phyloP scores from a whole-genome alignment of 148 eudicot genomes.

The Camellia granthamiana region DNA sequence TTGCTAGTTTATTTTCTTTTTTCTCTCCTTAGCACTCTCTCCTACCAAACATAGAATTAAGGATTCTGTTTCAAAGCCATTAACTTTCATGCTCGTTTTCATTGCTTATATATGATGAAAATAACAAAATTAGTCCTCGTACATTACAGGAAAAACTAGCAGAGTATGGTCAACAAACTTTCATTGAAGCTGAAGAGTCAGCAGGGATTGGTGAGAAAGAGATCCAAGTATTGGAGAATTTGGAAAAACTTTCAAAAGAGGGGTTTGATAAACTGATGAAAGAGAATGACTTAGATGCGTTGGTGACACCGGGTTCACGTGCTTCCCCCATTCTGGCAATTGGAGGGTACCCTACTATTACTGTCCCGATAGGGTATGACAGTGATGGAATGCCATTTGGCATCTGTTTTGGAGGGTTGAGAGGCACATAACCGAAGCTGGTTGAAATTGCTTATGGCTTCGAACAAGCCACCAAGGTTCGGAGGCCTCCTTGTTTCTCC shows the following conservation, averaged over 20 bases:
- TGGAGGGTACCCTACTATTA: slow-evolving; percentile 47
- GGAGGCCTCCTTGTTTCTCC: slow-evolving; percentile 30
- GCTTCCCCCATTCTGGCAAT: slow-evolving; percentile 31
- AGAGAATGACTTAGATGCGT: slow-evolving; percentile 29
- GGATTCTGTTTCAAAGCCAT: no score
- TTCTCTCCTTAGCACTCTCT: no score
- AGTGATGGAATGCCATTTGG: slow-evolving; percentile 39
- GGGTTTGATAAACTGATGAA: slow-evolving; percentile 42
- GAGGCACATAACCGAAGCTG: slow-evolving; percentile 31
- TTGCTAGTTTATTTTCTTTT: no score
- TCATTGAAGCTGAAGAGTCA: slow-evolving; percentile 27
- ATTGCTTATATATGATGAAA: background rate
- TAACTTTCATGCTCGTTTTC: no score
- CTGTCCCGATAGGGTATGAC: slow-evolving; percentile 41
- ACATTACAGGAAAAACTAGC: slow-evolving; percentile 25
- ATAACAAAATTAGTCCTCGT: background rate
- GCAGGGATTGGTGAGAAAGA: slow-evolving; percentile 39
- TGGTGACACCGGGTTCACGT: slow-evolving; percentile 27
- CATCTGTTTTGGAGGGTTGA: slow-evolving; percentile 42
- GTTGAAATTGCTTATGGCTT: slow-evolving; percentile 48
- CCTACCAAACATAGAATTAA: no score
- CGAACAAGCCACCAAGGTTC: slow-evolving; percentile 39
- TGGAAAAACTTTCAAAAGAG: slow-evolving; percentile 13
- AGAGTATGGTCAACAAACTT: slow-evolving; percentile 32
- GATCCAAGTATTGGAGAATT: slow-evolving; percentile 12